phyloP scores from a whole-genome alignment of 2,329 filamentous ascomycete species.

The Apiospora aurea region DNA sequence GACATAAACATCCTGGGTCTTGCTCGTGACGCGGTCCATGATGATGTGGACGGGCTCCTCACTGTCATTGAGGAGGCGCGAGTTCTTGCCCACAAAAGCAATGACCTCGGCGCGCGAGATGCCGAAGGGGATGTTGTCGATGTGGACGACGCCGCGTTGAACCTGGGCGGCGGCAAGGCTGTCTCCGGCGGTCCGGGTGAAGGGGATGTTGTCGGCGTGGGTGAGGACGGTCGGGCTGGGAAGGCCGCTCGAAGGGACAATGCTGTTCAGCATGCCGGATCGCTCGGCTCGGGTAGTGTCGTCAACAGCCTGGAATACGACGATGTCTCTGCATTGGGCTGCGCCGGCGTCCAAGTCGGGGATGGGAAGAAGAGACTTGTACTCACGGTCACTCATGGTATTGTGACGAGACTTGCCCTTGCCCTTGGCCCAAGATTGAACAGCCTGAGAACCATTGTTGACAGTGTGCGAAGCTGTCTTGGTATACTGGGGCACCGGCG shows the following conservation, averaged over 20 bases:
- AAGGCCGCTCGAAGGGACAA: slow-evolving; percentile 45
- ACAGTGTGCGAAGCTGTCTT: not conserved
- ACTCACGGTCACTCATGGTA: not conserved
- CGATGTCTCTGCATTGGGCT: not conserved
- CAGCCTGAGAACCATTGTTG: not conserved
- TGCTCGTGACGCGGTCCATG: slow-evolving; percentile 55
- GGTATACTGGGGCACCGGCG: not conserved
- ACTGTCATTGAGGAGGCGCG: slow-evolving; percentile 48
- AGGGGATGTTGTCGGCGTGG: slow-evolving; percentile 52
- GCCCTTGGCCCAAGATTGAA: not conserved
- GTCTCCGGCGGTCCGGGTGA: slow-evolving; percentile 40
- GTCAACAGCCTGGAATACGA: slow-evolving; percentile 25
- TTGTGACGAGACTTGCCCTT: not conserved
- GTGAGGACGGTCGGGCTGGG: slow-evolving; percentile 47
- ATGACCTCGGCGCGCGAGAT: slow-evolving; percentile 50
- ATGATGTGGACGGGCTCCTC: slow-evolving; percentile 55
- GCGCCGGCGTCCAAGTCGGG: not conserved
- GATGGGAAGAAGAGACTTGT: slow-evolving; percentile 13
- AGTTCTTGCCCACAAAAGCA: slow-evolving; percentile 52
- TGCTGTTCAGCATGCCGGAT: slow-evolving; percentile 47
- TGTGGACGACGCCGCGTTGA: slow-evolving; percentile 54
- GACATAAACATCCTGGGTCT: slow-evolving; percentile 55
- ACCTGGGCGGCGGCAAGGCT: slow-evolving; percentile 43
- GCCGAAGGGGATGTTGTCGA: slow-evolving; percentile 56
- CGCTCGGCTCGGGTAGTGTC: slow-evolving; percentile 37